Evolutionary conservation across 2,329 filamentous ascomycete species (phyloP).

Genomic region (Microascus cirrosus): DNA sequence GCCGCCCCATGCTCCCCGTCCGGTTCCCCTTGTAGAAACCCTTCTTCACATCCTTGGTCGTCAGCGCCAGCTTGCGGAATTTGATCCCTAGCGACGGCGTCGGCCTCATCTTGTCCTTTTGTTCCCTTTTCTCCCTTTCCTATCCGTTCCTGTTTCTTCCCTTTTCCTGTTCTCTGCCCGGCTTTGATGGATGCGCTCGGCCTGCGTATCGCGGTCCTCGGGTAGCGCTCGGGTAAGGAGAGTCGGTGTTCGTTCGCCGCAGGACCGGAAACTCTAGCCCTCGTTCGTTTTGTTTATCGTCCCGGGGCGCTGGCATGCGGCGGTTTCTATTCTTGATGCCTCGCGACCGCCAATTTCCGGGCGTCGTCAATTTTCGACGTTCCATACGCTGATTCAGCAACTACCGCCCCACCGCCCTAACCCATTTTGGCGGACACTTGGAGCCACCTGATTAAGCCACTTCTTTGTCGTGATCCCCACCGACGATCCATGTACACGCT

Average conservation of each 20-base stretch:
- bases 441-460: background rate
- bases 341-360: background rate
- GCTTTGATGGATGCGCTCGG: too few species aligned
- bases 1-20: slow-evolving; percentile 74
- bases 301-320: background rate
- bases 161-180: background rate
- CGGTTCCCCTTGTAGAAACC: slow-evolving; percentile 97
- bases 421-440: too few species aligned
- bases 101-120: slow-evolving; percentile 51
- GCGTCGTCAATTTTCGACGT: background rate
- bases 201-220: too few species aligned
- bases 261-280: too few species aligned
- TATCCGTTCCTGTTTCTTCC: background rate
- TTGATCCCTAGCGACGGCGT: slow-evolving; percentile 55
- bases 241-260: too few species aligned
- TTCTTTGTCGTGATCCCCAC: background rate
- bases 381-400: background rate
- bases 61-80: slow-evolving; percentile 68
- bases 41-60: slow-evolving; percentile 84
- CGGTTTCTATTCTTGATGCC: background rate
- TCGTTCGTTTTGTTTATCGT: background rate
- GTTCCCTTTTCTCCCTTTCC: background rate
- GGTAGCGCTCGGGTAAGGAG: too few species aligned
- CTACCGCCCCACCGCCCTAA: too few species aligned
- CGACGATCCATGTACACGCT: background rate